Conservation (phyloP, 768 basidiomycete genomes). For the Rhizopogon vulgaris region DNA sequence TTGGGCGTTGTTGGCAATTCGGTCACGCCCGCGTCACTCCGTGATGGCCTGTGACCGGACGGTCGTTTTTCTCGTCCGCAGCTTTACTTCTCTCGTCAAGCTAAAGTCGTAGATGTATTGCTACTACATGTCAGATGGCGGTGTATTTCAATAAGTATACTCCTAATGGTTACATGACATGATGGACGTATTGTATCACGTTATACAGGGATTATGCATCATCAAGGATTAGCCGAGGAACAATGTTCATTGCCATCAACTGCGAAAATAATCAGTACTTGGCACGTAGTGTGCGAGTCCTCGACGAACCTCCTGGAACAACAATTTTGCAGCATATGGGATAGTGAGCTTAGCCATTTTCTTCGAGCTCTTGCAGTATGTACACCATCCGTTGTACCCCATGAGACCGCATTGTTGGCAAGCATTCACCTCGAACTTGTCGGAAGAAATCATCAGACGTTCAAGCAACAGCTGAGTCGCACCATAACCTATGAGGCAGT, state of each 20-base stretch:
- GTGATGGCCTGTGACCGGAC: too few species aligned
- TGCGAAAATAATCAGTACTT: slow-evolving; percentile 24
- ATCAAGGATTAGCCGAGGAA: slow-evolving; percentile 82
- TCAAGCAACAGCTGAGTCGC: slow-evolving; percentile 95
- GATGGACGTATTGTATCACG: background rate
- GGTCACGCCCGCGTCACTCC: too few species aligned
- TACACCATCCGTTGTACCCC: slow-evolving; percentile 94
- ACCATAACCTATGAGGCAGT: slow-evolving; percentile 98
- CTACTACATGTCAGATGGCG: too few species aligned
- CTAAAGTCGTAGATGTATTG: background rate
- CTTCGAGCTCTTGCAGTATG: slow-evolving; percentile 97
- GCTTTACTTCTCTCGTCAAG: too few species aligned
- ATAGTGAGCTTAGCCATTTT: slow-evolving; percentile 93
- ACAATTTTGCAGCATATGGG: slow-evolving; percentile 90
- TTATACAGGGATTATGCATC: slow-evolving; percentile 43
- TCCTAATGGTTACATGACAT: background rate
- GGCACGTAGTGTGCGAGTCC: background rate
- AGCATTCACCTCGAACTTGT: slow-evolving; percentile 95
- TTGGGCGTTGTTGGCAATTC: too few species aligned
- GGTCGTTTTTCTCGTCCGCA: too few species aligned
- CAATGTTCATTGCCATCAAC: slow-evolving; percentile 97
- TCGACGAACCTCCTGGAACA: slow-evolving; percentile 77
- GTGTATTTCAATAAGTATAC: background rate
- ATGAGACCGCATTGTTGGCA: slow-evolving; percentile 92
- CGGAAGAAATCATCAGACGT: slow-evolving; percentile 97